Evolutionary conservation across 495 filamentous ascomycete genomes (phyloP).

Genomic region (Aspergillus campestris): DNA sequence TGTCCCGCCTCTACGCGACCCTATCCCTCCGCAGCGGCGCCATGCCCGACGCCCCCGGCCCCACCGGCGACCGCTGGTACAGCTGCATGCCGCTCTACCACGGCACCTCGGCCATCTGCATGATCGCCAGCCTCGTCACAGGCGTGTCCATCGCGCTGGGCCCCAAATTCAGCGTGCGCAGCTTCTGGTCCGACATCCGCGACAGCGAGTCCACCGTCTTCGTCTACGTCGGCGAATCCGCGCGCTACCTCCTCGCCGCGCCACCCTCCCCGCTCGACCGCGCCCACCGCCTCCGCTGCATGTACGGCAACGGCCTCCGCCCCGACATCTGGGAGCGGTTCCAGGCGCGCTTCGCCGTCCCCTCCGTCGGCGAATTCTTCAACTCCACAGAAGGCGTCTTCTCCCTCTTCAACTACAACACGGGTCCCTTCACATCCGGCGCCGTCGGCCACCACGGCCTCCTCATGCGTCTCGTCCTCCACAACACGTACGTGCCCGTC

Average conservation of each 20-base stretch:
- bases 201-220: constrained; percentile 61
- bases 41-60: constrained; percentile 25
- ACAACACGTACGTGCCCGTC: constrained; percentile 54
- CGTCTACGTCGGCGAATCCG: constrained; percentile 77
- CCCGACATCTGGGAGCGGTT: constrained; percentile 71
- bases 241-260: constrained; percentile 64
- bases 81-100: constrained; percentile 78
- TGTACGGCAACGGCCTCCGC: constrained; percentile 71
- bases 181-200: constrained; percentile 69
- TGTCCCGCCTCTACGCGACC: constrained; percentile 23
- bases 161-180: constrained; percentile 58
- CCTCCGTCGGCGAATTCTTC: constrained; percentile 56
- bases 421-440: constrained; percentile 50
- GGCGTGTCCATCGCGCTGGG: constrained; percentile 60
- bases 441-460: constrained; percentile 67
- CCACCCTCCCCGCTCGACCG: constrained; percentile 56
- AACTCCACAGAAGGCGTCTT: constrained; percentile 59
- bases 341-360: constrained; percentile 53
- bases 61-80: constrained; percentile 56
- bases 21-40: constrained; percentile 16
- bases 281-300: constrained; percentile 54
- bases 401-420: constrained; percentile 46
- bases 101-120: constrained; percentile 56
- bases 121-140: constrained; percentile 44
- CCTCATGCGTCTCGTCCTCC: constrained; percentile 40